phyloP scores from a whole-genome alignment of 495 filamentous ascomycete genomes.

The Talaromyces nanjingensis region DNA sequence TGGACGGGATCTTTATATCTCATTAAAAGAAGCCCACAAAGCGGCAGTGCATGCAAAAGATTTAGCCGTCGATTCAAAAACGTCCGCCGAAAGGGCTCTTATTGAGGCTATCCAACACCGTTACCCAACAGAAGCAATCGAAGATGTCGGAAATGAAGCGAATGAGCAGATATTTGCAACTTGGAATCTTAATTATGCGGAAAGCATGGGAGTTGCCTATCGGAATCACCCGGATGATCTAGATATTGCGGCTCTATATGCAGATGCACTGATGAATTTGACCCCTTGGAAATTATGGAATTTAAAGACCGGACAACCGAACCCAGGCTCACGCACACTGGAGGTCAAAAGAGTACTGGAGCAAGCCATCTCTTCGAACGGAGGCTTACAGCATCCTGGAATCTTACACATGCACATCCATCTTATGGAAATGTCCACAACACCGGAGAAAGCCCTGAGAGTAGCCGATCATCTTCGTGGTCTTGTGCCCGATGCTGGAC shows the following conservation, averaged over 20 bases:
- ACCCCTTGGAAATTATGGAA: slow-evolving; percentile 66
- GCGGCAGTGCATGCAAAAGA: slow-evolving; percentile 34
- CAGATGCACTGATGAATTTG: slow-evolving; percentile 62
- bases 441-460: slow-evolving; percentile 50
- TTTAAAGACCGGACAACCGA: slow-evolving; percentile 48
- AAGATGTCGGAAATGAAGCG: slow-evolving; percentile 8
- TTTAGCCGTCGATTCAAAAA: slow-evolving; percentile 15
- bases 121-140: slow-evolving; percentile 35
- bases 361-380: slow-evolving; percentile 33
- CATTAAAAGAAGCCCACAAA: slow-evolving; percentile 34
- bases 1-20: slow-evolving; percentile 41
- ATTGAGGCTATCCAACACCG: slow-evolving; percentile 49
- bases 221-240: slow-evolving; percentile 45
- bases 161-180: slow-evolving; percentile 32
- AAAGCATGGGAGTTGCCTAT: slow-evolving; percentile 55
- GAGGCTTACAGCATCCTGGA: slow-evolving; percentile 48
- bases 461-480: slow-evolving; percentile 53
- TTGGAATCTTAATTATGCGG: slow-evolving; percentile 52
- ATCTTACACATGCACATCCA: slow-evolving; percentile 67
- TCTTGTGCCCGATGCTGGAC: slow-evolving; percentile 59
- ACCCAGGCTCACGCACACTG: slow-evolving; percentile 44
- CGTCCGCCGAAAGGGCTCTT: slow-evolving; percentile 47
- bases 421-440: slow-evolving; percentile 64
- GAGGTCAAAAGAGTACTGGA: slow-evolving; percentile 53
- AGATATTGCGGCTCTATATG: slow-evolving; percentile 55